Percentiles rank a stretch among this genome's conserved stretches.
Evolutionary conservation across 2,329 filamentous ascomycete genomes (phyloP).

Genomic region (Basipetospora chlamydospora): DNA sequence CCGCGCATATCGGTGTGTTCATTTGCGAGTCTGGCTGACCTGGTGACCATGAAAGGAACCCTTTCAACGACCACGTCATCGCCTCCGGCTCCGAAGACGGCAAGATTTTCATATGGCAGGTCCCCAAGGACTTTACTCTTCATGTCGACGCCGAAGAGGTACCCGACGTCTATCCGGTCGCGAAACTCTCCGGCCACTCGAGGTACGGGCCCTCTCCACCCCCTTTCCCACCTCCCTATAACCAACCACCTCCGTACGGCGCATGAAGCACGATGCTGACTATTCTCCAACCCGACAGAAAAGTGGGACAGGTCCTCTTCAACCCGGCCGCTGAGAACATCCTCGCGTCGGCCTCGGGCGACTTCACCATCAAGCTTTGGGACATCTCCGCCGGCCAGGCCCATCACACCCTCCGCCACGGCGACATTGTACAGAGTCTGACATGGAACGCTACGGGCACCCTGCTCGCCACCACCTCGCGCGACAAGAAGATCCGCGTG

Average conservation of each 20-base stretch:
- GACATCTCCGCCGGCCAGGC: slow-evolving; percentile 69
- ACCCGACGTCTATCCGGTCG: slow-evolving; percentile 63
- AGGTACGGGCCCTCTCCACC: slow-evolving; percentile 37
- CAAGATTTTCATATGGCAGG: slow-evolving; percentile 94
- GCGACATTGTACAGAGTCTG: slow-evolving; percentile 85
- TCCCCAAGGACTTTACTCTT: slow-evolving; percentile 75
- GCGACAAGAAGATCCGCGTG: slow-evolving; percentile 94
- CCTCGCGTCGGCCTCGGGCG: slow-evolving; percentile 85
- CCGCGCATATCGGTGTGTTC: too few relatives aligned
- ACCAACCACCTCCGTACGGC: too few relatives aligned
- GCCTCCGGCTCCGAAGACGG: slow-evolving; percentile 93
- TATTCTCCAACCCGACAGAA: slow-evolving; percentile 40
- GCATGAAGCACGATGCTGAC: too few relatives aligned
- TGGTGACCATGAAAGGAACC: slow-evolving; percentile 50
- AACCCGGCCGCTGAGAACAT: slow-evolving; percentile 94
- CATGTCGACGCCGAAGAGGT: slow-evolving; percentile 76
- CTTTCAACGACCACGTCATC: slow-evolving; percentile 86
- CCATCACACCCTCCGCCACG: slow-evolving; percentile 65
- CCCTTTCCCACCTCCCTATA: too few relatives aligned
- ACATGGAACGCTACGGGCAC: slow-evolving; percentile 89
- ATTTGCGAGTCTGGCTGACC: neutral
- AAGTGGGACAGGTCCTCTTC: slow-evolving; percentile 95
- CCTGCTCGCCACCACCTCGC: slow-evolving; percentile 78
- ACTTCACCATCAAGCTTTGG: slow-evolving; percentile 93
- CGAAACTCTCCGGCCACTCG: slow-evolving; percentile 74